These are phyloP conservation scores for Trichoderma reesei DNA, from an alignment of 495 filamentous ascomycete species.

Conservation along the genomic window DNA sequence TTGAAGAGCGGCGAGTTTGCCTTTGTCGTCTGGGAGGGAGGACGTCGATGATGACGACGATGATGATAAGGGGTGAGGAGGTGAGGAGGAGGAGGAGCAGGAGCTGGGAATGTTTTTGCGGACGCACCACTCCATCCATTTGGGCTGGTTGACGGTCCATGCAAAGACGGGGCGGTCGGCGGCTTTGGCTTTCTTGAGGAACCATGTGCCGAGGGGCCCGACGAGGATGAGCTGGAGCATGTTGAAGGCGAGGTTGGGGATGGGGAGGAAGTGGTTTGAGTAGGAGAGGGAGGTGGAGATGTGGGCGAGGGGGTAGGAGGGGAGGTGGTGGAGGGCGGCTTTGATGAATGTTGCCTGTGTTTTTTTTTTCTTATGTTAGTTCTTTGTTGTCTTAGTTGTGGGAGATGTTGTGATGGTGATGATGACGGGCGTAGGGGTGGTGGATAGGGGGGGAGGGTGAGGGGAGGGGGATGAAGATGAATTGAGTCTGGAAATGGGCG, in stretches of 20 bases:
- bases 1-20: too few species aligned
- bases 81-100: not conserved
- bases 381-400: not conserved
- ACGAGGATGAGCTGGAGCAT: slow-evolving; percentile 56
- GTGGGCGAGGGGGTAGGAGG: slow-evolving; percentile 55
- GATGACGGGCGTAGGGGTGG: too few species aligned
- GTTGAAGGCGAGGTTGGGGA: slow-evolving; percentile 62
- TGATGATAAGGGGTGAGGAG: not conserved
- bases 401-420: too few species aligned
- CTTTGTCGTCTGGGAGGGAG: not conserved
- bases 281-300: slow-evolving; percentile 64
- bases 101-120: slow-evolving; percentile 17
- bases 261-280: slow-evolving; percentile 56
- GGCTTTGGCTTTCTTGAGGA: slow-evolving; percentile 49
- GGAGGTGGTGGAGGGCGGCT: slow-evolving; percentile 49
- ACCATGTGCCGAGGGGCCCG: slow-evolving; percentile 49
- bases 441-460: too few species aligned
- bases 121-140: slow-evolving; percentile 63
- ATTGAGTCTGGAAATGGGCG: too few species aligned
- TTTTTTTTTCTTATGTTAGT: not conserved
- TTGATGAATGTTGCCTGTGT: slow-evolving; percentile 49
- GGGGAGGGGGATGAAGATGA: too few species aligned
- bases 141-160: slow-evolving; percentile 78
- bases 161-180: slow-evolving; percentile 50
- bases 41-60: not conserved